Percentiles rank a stretch among this genome's conserved stretches.
phyloP scores from a whole-genome alignment of 352 stramenopile genomes.

The Pythium brachiatum region DNA sequence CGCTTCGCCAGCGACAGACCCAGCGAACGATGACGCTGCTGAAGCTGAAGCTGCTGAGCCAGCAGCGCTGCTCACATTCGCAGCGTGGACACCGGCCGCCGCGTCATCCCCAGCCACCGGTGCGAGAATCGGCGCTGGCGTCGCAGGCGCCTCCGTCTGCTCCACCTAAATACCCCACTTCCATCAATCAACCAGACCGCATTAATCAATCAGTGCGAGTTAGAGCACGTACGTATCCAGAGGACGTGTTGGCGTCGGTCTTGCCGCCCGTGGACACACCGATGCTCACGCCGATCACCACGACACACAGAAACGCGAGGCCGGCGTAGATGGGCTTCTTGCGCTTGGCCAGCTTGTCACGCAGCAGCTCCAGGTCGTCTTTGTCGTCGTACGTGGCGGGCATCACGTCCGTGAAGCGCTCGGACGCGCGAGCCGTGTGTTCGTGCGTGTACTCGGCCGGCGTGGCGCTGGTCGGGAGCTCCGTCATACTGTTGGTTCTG shows the following conservation, averaged over 20 bases:
- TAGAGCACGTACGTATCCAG: constrained; percentile 32
- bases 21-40: too few species aligned
- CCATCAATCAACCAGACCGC: too few species aligned
- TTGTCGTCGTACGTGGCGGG: constrained; percentile 47
- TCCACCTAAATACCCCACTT: constrained; percentile 13
- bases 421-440: constrained; percentile 38
- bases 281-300: constrained; percentile 47
- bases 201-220: constrained; percentile 12
- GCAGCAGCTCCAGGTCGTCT: constrained; percentile 45
- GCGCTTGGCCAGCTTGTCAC: constrained; percentile 34
- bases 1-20: constrained; percentile 12
- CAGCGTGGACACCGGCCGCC: constrained; percentile 22
- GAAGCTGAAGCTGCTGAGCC: constrained; percentile 15
- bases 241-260: constrained; percentile 31
- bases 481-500: too few species aligned
- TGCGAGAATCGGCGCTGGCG: not conserved
- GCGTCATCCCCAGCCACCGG: too few species aligned
- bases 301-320: constrained; percentile 49
- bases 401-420: constrained; percentile 28
- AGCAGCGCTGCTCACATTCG: constrained; percentile 24
- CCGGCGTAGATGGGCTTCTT: constrained; percentile 73
- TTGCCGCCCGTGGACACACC: constrained; percentile 20
- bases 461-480: too few species aligned
- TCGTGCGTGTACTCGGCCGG: constrained; percentile 38
- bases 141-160: constrained; percentile 9